Base-by-base conservation (phyloP, 192 early-diverging fungal genomes). In the Globomyces pollinis-pini region DNA sequence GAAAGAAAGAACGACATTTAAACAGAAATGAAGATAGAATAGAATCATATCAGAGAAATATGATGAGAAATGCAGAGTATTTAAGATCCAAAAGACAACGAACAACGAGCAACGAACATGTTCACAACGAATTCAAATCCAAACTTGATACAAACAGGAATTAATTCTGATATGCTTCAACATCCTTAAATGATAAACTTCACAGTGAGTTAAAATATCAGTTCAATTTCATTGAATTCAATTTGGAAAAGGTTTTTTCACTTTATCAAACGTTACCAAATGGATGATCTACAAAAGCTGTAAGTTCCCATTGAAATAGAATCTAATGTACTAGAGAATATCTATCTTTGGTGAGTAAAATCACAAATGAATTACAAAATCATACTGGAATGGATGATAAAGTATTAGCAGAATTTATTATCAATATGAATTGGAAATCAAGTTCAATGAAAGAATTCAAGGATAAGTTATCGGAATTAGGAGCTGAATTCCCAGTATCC, bases 371-470 rank as follows among this genome's bases (percentile, higher is more conserved):
- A 73, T 74, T 99, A 18, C 74, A 85, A 20, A 96, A 96, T 72
- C 96, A 99, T 64, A 87, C 80, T 31, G 90, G 90, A 7, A 78
- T 95, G 59, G 83, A 88, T 35, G 94, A 96, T 75, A 93, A 90
- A 67, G 83, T 83, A 23, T 63, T 88, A 44, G 91, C 96, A 53
- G 96, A 99, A 62, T 99, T 88, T 61, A 80, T 99, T 38, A 84
- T 99, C 35, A 77, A 87, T 59, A 61, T 96, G 24, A 93, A 99
- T 62, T 78, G 79, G 28, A 70, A 87, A 65, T 79, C 77, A 58
- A 76, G 70, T 45, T 70, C 84, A 42, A 20, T 64, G 12, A 66
- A 39, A 30, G 72, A 71, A 18, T 99, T 93, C 69, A 86, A 87
- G 45, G 59, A 66, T 26, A 74, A 69, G 33, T 75, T 96, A 3